A percentile compares a stretch with the other conserved stretches of the same genome.
phyloP scores from a whole-genome alignment of 148 eudicot species.

The Fagopyrum esculentum region DNA sequence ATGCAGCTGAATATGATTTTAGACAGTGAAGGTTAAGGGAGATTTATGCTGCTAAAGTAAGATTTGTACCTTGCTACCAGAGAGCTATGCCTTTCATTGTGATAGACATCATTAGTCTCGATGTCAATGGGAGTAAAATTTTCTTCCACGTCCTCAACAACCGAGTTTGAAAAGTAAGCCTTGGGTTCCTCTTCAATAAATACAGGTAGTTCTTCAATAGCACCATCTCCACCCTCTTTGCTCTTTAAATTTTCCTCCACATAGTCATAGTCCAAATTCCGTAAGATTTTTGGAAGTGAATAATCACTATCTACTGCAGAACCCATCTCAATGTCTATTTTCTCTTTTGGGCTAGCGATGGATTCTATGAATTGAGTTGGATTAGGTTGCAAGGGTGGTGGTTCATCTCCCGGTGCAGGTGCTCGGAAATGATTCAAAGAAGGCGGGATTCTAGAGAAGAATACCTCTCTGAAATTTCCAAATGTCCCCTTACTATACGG shows the following conservation, averaged over 20 bases:
- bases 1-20: not conserved
- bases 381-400: constrained; percentile 20
- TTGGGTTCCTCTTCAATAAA: constrained; percentile 28
- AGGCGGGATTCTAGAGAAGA: constrained; percentile 54
- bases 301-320: constrained; percentile 31
- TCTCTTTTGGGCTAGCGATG: constrained; percentile 55
- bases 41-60: not conserved
- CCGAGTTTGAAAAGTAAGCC: constrained; percentile 26
- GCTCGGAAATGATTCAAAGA: constrained; percentile 64
- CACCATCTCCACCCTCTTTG: constrained; percentile 36
- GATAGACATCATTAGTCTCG: not conserved
- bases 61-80: constrained; percentile 6
- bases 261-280: constrained; percentile 62
- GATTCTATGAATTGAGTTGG: constrained; percentile 25
- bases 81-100: constrained; percentile 6
- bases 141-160: constrained; percentile 36
- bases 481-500: constrained; percentile 59
- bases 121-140: constrained; percentile 20
- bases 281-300: constrained; percentile 73
- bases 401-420: constrained; percentile 38
- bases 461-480: constrained; percentile 48
- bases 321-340: constrained; percentile 71
- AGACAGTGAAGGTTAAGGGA: not conserved
- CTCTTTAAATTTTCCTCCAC: constrained; percentile 43
- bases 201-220: constrained; percentile 27